Evolutionary conservation across 106 monocot species (phyloP), one percentile per base, ranked within the genome.

Genomic region (Dendrobium huoshanense): DNA sequence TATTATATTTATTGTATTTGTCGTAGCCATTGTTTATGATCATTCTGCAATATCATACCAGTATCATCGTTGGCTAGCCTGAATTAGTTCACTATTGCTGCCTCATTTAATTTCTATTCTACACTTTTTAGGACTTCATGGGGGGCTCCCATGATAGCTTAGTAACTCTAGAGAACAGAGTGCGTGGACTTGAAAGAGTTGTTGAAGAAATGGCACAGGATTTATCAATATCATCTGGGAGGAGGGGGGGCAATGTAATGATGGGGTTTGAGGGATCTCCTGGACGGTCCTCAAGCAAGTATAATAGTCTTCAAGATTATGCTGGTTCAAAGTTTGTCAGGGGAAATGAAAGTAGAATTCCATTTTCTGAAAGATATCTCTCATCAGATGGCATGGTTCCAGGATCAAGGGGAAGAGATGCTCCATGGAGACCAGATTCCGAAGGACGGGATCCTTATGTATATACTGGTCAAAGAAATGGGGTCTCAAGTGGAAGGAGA

Each of bases 61-160:
- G 13, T 31, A 9, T 37, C 33, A 20, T 37, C 13, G 33, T 70
- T 61, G 61, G 61, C 7, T n/a, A 58, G 1, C 58, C 16, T 58
- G 58, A 18, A 1, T 58, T 58, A n/a, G 58, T 58, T 58, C 15
- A 18, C 29, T 68, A 31, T 68, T 29, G 70, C 27, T 70, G 70
- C 3, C 37, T 27, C 11, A 70, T 37, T n/a, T 70, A 13, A 61
- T 61, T 61, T 61, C 22, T 61, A 7, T 61, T 2, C 61, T 72
- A 7, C 77, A 77, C 83, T 79, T 85, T 79, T 81, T 83, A 94
- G 97, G 97, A 94, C 49, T 97, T 97, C 77, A 97, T 94, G 94
- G 94, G 97, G 24, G 97, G 94, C n/a, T 94, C 94, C 20, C 97
- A 92, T 84, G 92, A 94, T 40, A 94, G 89, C 82, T 94, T 97